Conservation (phyloP, 805 yeast genomes). For the Myxozyma neglecta region DNA sequence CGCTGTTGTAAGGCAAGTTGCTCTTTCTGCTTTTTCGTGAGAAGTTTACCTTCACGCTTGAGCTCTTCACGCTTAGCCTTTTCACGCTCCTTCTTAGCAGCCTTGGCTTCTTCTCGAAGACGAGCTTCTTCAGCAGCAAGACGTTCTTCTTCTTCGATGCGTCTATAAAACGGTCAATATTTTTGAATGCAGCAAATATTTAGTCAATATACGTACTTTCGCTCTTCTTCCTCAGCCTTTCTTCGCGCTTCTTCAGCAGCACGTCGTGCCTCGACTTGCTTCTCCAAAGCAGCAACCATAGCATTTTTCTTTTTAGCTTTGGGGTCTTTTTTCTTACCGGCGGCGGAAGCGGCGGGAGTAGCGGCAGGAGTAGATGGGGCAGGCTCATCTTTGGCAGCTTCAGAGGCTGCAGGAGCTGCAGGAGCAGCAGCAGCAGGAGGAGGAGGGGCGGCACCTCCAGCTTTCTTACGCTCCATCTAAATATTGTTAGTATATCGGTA, state of each 20-base stretch:
- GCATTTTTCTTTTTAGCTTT: conserved; percentile 82
- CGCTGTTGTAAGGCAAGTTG: conserved; percentile 82
- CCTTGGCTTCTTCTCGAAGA: conserved; percentile 41
- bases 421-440: conserved; percentile 45
- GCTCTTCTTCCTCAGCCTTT: conserved; percentile 70
- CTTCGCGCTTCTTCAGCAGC: conserved; percentile 83
- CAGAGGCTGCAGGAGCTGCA: conserved; percentile 40
- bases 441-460: conserved; percentile 49
- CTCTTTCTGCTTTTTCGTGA: conserved; percentile 93
- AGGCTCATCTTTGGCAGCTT: conserved; percentile 36
- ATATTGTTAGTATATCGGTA: background rate
- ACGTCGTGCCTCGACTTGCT: conserved; percentile 83
- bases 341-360: conserved; percentile 35
- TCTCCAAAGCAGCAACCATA: conserved; percentile 85
- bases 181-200: background rate
- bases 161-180: background rate
- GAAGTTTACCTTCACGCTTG: conserved; percentile 91
- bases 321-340: conserved; percentile 42
- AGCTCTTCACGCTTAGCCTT: conserved; percentile 83
- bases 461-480: conserved; percentile 58
- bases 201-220: conserved; percentile 33
- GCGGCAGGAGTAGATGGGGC: conserved; percentile 19
- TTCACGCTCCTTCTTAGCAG: conserved; percentile 81
- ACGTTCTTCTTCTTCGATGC: conserved; percentile 53
- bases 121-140: conserved; percentile 44